Percentiles rank a stretch among this genome's conserved stretches.
These are phyloP conservation scores for Cyberlindnera veronae DNA, from an alignment of 805 yeast species.

Conservation along the genomic window DNA sequence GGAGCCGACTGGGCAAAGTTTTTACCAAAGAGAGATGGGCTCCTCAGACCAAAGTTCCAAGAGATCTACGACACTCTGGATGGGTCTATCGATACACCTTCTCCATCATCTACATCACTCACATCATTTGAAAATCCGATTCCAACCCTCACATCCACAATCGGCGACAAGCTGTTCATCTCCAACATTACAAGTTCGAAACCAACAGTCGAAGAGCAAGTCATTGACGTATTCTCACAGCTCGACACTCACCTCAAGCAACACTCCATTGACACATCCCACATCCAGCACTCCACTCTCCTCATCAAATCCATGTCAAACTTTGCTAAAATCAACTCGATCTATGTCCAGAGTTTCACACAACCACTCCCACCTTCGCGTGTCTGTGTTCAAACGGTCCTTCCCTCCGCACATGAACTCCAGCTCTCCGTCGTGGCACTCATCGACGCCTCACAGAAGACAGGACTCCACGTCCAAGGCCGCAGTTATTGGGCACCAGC, in stretches of 20 bases:
- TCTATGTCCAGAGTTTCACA: conserved; percentile 55
- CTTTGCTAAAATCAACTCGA: conserved; percentile 57
- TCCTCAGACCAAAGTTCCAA: conserved; percentile 41
- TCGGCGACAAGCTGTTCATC: conserved; percentile 35
- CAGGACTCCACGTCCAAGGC: conserved; percentile 87
- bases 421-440: conserved; percentile 62
- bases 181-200: conserved; percentile 38
- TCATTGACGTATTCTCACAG: conserved; percentile 44
- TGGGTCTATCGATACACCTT: not conserved
- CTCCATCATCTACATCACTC: not conserved
- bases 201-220: conserved; percentile 40
- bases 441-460: conserved; percentile 35
- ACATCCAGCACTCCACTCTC: conserved; percentile 59
- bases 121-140: not conserved
- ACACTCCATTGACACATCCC: conserved; percentile 35
- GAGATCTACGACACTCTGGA: conserved; percentile 28
- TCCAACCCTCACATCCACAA: conserved; percentile 5
- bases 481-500: conserved; percentile 98
- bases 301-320: conserved; percentile 59
- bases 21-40: conserved; percentile 12
- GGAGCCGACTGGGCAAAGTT: conserved; percentile 24
- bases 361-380: conserved; percentile 82
- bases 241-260: conserved; percentile 34
- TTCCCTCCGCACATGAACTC: conserved; percentile 37
- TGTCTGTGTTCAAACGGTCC: conserved; percentile 67